Base-by-base conservation (phyloP, 164 flowering plant genomes). In the Warburgia ugandensis region DNA sequence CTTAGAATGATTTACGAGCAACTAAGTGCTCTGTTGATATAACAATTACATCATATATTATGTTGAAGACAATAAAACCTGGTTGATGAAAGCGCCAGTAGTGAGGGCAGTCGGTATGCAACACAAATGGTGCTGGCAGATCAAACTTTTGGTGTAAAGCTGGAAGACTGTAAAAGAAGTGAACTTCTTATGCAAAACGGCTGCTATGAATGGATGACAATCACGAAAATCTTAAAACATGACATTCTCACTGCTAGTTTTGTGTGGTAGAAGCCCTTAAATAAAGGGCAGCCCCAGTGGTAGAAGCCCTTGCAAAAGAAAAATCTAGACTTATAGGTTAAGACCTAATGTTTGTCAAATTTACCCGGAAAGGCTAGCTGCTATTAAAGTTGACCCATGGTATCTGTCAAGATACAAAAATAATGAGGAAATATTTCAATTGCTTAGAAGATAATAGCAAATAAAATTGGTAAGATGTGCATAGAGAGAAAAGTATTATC, bases 301-400 rank as follows among this genome's bases (percentile, higher is more conserved):
- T n/a, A n/a, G n/a, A n/a, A n/a, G n/a, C n/a, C n/a, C n/a, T n/a
- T n/a, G n/a, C n/a, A n/a, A n/a, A n/a, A n/a, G n/a, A n/a, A n/a
- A n/a, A n/a, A n/a, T n/a, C n/a, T n/a, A n/a, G n/a, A n/a, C n/a
- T n/a, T 37, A 53, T 19, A 29, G 7, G n/a, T 16, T 41, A 30
- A 31, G 28, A 45, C 8, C 11, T 19, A 16, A 27, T 31, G 14
- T 23, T 7, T 10, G 7, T 11, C 9, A 55, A 32, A 22, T 64
- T 12, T 76, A 94, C 99, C 99, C 97, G 40, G 97, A 79, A 61
- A 94, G 94, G 64, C 99, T 94, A 17, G 99, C 97, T 28, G 99
- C 29, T 48, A 94, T 80, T 52, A 94, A 61, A 32, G 99, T 88
- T 17, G 99, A 94, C 13, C 99, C 99, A 77, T 94, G 99, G 61